These are phyloP conservation scores for Verticillium nonalfalfae DNA, from an alignment of 2,329 filamentous ascomycete species.

Conservation along the genomic window DNA sequence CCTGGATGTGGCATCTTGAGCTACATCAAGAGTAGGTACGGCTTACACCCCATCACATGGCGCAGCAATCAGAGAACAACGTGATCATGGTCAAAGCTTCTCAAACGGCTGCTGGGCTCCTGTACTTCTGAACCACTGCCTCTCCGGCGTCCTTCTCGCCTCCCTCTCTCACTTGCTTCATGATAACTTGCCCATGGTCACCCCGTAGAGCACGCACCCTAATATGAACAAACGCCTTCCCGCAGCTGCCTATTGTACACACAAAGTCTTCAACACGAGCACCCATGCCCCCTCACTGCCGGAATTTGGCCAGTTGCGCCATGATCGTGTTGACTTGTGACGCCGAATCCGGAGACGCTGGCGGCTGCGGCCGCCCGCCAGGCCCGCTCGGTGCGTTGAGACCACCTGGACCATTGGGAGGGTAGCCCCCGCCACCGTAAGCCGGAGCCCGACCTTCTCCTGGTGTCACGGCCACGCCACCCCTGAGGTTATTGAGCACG, in stretches of 20 bases:
- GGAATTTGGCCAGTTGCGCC: slow-evolving; percentile 62
- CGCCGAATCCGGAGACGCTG: slow-evolving; percentile 25
- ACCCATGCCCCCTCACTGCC: slow-evolving; percentile 33
- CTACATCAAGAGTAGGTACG: too few species aligned
- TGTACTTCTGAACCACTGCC: slow-evolving; percentile 1
- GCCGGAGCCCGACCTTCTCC: slow-evolving; percentile 15
- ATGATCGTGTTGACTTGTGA: slow-evolving; percentile 67
- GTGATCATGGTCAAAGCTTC: not conserved
- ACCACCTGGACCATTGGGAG: slow-evolving; percentile 10
- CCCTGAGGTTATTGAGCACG: slow-evolving; percentile 33
- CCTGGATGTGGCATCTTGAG: too few species aligned
- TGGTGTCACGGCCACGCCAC: slow-evolving; percentile 6
- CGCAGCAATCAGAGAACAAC: not conserved
- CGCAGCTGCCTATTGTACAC: not conserved
- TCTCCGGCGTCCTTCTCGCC: not conserved
- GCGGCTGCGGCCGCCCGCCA: slow-evolving; percentile 16
- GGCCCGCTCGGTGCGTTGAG: slow-evolving; percentile 12
- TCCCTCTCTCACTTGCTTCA: too few species aligned
- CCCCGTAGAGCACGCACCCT: too few species aligned
- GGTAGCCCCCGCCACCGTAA: slow-evolving; percentile 21
- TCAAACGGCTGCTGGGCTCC: not conserved
- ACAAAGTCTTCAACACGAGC: not conserved
- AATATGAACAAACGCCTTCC: not conserved
- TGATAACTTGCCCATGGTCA: too few species aligned
- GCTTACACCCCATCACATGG: too few species aligned